Evolutionary conservation across 345 rosid species (phyloP), one percentile per base, ranked within the genome.

Genomic region (Cardamine chenopodiifolia): DNA sequence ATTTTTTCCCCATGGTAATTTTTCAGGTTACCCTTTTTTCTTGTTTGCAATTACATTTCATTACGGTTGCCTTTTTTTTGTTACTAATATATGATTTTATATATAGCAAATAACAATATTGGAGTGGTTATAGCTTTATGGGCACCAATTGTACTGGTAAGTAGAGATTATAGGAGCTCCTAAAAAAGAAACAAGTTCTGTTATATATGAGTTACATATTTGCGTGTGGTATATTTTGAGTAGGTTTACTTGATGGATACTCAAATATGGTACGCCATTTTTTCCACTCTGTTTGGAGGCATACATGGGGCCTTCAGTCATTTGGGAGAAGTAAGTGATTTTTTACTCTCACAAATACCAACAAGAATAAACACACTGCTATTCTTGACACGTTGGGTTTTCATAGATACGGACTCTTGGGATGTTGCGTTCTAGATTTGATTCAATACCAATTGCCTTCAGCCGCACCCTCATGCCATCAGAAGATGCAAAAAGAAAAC

Each of bases 241-340:
- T 74, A 94, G 98, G 97, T 94, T 71, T 94, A 91, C 80, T 81
- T 90, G 61, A 84, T 87, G 96, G 97, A 91, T 85, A 70, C 87
- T 79, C 98, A 94, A 85, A 91, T 94, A 82, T 94, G 98, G 98
- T 94, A 94, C 73, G 84, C 96, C 78, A 94, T 94, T 76, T 94
- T 85, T 68, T 90, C 93, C 49, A 94, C 97, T 60, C 84, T 94
- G 58, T 87, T 88, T 85, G 98, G 98, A 68, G 97, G 98, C 65
- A 90, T 94, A 66, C 83, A 78, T 81, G 98, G 98, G 73, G 97
- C 97, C 75, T 85, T 91, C 79, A 90, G 97, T 62, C 98, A 91
- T 85, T 81, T 91, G 85, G 98, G 98, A 18, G 97, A 94, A 93
- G 98, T 94, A 70, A 83, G 90, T 83, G 73, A 57, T 34, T 39